A percentile compares a stretch with the other conserved stretches of the same genome.
phyloP scores from a whole-genome alignment of 345 rosid species.

The Stellera chamaejasme region DNA sequence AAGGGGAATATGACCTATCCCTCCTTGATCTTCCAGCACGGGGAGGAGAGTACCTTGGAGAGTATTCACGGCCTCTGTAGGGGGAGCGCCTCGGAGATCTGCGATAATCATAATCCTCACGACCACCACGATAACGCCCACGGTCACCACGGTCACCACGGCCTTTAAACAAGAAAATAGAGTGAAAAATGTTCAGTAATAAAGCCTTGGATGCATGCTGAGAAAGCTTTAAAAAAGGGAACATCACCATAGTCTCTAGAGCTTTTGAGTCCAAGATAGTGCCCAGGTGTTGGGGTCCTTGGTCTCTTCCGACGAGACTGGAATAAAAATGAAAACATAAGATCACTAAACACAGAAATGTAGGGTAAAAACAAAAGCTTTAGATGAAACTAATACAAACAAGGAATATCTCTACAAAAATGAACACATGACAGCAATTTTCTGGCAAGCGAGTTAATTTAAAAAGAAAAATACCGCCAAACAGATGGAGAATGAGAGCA shows the following conservation, averaged over 20 bases:
- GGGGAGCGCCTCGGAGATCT: conserved; percentile 87
- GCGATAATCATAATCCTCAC: conserved; percentile 52
- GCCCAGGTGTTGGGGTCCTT: conserved; percentile 98
- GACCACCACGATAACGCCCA: conserved; percentile 47
- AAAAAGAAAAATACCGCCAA: not conserved
- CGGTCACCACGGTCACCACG: conserved; percentile 37
- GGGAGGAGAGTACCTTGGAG: conserved; percentile 62
- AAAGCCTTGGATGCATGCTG: not conserved
- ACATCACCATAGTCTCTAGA: conserved; percentile 62
- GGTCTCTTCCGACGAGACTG: conserved; percentile 98
- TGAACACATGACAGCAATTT: conserved; percentile 10
- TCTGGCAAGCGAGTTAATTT: too few relatives aligned
- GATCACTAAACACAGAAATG: not conserved
- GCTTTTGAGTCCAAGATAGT: conserved; percentile 94
- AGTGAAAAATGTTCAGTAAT: not conserved
- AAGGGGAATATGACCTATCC: conserved; percentile 72
- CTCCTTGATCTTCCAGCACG: conserved; percentile 64
- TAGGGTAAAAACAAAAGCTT: not conserved
- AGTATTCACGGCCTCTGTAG: conserved; percentile 52
- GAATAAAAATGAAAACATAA: conserved; percentile 17
- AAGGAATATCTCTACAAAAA: conserved; percentile 3
- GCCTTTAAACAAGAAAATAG: conserved; percentile 18
- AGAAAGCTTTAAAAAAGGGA: not conserved
- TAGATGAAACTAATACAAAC: too few relatives aligned
- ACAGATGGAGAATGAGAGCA: conserved; percentile 13